phyloP scores from a whole-genome alignment of 176 grass and related monocot genomes.

The Dactylis glomerata region DNA sequence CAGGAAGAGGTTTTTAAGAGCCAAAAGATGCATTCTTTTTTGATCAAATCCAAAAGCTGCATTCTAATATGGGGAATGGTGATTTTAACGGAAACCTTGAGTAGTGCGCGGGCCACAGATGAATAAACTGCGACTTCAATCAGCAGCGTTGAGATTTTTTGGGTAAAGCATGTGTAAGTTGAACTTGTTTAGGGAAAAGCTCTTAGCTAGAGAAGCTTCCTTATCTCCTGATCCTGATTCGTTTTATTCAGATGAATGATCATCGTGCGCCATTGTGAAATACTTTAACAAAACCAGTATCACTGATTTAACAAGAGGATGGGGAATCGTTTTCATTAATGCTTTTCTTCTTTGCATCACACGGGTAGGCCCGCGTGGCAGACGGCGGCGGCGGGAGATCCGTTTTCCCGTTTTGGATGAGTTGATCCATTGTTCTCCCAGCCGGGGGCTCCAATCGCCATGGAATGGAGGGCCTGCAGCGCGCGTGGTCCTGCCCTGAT shows the following conservation, averaged over 20 bases:
- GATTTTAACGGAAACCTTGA: background rate
- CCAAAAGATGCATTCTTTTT: background rate
- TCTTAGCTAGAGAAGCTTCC: slow-evolving; percentile 30
- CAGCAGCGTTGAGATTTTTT: slow-evolving; percentile 20
- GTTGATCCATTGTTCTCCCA: too few relatives aligned
- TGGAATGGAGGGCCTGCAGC: too few relatives aligned
- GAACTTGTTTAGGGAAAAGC: slow-evolving; percentile 28
- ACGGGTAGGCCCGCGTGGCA: too few relatives aligned
- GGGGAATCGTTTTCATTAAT: background rate
- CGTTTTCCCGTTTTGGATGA: too few relatives aligned
- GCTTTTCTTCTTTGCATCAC: background rate
- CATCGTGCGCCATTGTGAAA: background rate
- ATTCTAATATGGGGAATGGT: slow-evolving; percentile 21
- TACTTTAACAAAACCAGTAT: background rate
- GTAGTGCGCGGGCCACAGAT: slow-evolving; percentile 38
- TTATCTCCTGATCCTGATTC: background rate
- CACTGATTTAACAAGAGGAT: background rate
- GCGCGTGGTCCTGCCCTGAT: too few relatives aligned
- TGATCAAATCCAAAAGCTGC: background rate
- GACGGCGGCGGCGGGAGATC: too few relatives aligned
- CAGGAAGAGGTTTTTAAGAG: slow-evolving; percentile 21
- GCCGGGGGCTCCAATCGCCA: too few relatives aligned
- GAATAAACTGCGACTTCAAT: slow-evolving; percentile 20
- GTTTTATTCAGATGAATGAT: background rate
- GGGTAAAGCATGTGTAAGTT: slow-evolving; percentile 1